Evolutionary conservation across 257 asterid species (phyloP).

Genomic region (Galeopsis tetrahit): DNA sequence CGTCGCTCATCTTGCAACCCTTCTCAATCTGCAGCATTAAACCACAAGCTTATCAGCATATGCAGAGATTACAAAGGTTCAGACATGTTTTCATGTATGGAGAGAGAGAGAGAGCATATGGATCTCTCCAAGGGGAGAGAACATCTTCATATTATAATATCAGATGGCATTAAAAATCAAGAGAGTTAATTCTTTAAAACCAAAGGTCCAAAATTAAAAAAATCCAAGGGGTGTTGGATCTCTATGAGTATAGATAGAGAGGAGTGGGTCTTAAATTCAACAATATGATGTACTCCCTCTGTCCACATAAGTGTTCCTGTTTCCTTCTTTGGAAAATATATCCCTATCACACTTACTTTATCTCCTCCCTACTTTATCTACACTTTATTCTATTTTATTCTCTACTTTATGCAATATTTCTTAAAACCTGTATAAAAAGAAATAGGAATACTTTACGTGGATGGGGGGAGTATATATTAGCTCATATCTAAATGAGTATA

Average conservation of each 20-base stretch:
- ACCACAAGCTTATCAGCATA: background rate
- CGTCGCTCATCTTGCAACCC: conserved; percentile 11
- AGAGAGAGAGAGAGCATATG: background rate
- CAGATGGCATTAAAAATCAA: too few species aligned
- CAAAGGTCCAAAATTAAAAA: too few species aligned
- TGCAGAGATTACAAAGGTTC: background rate
- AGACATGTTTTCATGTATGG: background rate
- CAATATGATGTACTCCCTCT: background rate
- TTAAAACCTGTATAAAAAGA: too few species aligned
- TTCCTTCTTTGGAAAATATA: too few species aligned
- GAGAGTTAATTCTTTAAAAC: too few species aligned
- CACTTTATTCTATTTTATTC: too few species aligned
- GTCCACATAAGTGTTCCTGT: too few species aligned
- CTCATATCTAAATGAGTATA: background rate
- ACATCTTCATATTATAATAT: background rate
- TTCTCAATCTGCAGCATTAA: conserved; percentile 39
- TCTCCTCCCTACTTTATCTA: too few species aligned
- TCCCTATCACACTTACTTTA: too few species aligned
- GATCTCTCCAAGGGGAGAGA: background rate
- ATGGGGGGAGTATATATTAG: background rate
- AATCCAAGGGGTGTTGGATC: background rate
- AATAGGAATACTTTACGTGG: too few species aligned
- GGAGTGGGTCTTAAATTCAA: too few species aligned
- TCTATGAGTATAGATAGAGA: background rate
- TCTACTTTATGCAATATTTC: too few species aligned